Evolutionary conservation across 179 eudicot species (phyloP), one percentile per base, ranked within the genome.

Genomic region (Corrigiola litoralis): DNA sequence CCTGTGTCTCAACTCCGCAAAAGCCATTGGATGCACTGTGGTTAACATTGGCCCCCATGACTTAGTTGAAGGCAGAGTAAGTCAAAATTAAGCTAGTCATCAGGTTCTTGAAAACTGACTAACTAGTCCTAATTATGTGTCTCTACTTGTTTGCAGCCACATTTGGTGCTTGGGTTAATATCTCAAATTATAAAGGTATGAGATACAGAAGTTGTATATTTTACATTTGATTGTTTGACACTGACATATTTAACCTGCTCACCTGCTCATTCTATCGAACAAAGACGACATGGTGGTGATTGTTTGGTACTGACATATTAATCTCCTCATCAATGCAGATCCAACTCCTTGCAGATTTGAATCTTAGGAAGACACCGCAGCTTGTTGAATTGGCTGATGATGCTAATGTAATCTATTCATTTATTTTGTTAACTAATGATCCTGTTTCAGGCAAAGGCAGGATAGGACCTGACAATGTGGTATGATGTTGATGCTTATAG

Each of bases 21-120:
- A 86, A 73, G 96, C 96, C 59, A 88, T 88, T 66, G 92, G 96
- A 41, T 88, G 96, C 79, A 88, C 89, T 4, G 96, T 88, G 37
- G 96, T 88, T 65, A 88, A 88, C 72, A 88, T 88, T 76, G 96
- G 96, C 41, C 80, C 87, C 23, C 96, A 88, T 71, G 96, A 88
- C 72, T 67, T 88, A 71, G 84, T 88, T 75, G 96, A 88, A 82
- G 96, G 96, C 78, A 80, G 89, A 73, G 96, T 88, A 69, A 79
- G 96, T 70, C 58, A 42, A 62, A 23, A n/a, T 25, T 27, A 20
- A 40, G 54, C 42, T 53, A 14, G 44, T 24, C 36, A 59, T 10
- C 34, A 28, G 10, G 24, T 52, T 42, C 12, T 59, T 25, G 12
- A 23, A 50, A 40, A 11, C 16, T 57, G 11, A n/a, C 55, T 18